A percentile compares a stretch with the other conserved stretches of the same genome.
phyloP scores from a whole-genome alignment of 331 rosid species.

The Arachis monticola region DNA sequence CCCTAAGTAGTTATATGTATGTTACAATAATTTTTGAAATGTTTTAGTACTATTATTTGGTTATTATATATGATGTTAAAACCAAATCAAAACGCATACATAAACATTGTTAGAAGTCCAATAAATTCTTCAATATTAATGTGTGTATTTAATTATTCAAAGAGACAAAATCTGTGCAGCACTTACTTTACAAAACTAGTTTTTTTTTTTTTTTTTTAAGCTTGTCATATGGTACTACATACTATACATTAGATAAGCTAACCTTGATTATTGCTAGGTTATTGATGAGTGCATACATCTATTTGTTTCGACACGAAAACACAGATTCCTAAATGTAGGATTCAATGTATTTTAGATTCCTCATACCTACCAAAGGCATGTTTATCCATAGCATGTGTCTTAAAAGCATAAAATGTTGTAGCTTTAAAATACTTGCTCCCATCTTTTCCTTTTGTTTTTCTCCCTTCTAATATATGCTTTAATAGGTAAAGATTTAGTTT shows the following conservation, averaged over 20 bases:
- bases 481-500: too few relatives aligned
- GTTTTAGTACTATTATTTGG: constrained; percentile 4
- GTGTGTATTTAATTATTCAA: constrained; percentile 32
- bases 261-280: constrained; percentile 42
- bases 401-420: constrained; percentile 3
- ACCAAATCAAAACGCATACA: neutral
- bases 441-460: constrained; percentile 29
- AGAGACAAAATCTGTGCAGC: constrained; percentile 29
- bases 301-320: constrained; percentile 27
- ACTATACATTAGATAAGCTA: constrained; percentile 25
- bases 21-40: neutral
- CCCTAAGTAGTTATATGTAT: constrained; percentile 3
- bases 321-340: constrained; percentile 11
- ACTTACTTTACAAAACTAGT: constrained; percentile 19
- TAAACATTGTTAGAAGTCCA: constrained; percentile 12
- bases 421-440: constrained; percentile 24
- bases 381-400: constrained; percentile 4
- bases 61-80: neutral
- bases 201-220: constrained; percentile 12
- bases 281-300: constrained; percentile 9
- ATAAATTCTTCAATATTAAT: constrained; percentile 16
- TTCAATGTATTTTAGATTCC: constrained; percentile 5
- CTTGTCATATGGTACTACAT: neutral
- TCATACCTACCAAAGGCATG: constrained; percentile 20
- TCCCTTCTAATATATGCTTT: constrained; percentile 3